Base-by-base conservation (phyloP, 352 stramenopile species). In the Thraustochytrium striatum region DNA sequence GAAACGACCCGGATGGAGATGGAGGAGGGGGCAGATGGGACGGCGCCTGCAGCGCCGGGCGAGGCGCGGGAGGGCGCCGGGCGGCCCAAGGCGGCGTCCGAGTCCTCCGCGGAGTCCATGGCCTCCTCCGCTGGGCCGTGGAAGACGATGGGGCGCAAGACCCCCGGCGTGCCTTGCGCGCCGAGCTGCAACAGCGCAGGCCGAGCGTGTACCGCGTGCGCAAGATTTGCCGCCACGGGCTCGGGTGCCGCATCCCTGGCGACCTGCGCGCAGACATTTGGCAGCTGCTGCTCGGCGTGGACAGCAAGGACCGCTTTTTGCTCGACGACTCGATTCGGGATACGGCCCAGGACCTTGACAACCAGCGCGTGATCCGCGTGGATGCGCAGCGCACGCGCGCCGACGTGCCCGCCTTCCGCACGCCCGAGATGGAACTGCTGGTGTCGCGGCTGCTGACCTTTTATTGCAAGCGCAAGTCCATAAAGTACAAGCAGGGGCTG, bases 401-500 rank as follows among this genome's bases (percentile, higher is more conserved):
- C 43, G 88, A 92, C 32, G 89, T 96, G 50, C 81, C 84, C 72
- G 84, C 87, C 38, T 95, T 95, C 79, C 82, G 89, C 70, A 44
- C 61, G 8, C 85, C 86, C 0, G 84, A 90, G 79, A 93, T 91
- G 2, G 82, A 92, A 65, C 89, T 90, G 52, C 81, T 88, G 9
- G 85, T 97, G 62, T 82, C 84, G 9, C 90, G 93, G 79, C 81
- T 97, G 68, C 85, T 97, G 38, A 97, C 92, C 16, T 95, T 93
- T 80, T 96, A 96, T 82, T 96, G 92, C 89, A 96, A 96, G 79
- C 87, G 85, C 62, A 88, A 91, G 57, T 91, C 84, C 44, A 88
- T 96, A 61, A 82, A 85, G 28, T 97, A 97, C 89, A 97, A 97
- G 69, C 91, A 97, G 84, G 92, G 92, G 19, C 94, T 97, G 91